Evolutionary conservation across 148 eudicot species (phyloP).

Genomic region (Camellia granthamiana): DNA sequence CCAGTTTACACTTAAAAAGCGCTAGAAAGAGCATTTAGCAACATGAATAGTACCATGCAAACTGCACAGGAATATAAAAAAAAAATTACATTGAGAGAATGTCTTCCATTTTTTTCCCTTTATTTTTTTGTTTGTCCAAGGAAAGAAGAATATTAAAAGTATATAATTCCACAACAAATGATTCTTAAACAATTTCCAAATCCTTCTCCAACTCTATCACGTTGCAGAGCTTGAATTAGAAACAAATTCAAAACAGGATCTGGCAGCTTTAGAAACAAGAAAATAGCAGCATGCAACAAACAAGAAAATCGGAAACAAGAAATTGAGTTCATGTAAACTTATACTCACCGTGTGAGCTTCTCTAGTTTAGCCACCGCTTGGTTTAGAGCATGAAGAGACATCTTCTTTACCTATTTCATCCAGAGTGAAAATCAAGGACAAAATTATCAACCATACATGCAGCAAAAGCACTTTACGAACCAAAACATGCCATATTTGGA

Average conservation of each 20-base stretch:
- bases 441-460: not conserved
- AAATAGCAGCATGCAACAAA: constrained; percentile 1
- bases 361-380: constrained; percentile 18
- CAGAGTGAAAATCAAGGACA: not conserved
- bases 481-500: not conserved
- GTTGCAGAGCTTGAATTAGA: not conserved
- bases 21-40: not conserved
- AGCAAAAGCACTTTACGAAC: not conserved
- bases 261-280: not conserved
- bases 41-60: not conserved
- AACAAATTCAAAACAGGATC: not conserved
- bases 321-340: not conserved
- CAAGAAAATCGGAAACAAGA: not conserved
- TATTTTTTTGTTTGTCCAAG: not conserved
- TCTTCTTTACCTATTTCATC: constrained; percentile 32
- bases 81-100: not conserved
- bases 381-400: constrained; percentile 30
- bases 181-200: not conserved
- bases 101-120: not conserved
- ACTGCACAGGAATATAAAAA: not conserved
- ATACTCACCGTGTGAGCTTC: constrained; percentile 21
- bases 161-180: not conserved
- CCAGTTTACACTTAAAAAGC: not conserved
- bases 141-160: not conserved
- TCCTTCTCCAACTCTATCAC: not conserved